phyloP scores from a whole-genome alignment of 2,329 filamentous ascomycete species.

The Dactylellina cionopaga region DNA sequence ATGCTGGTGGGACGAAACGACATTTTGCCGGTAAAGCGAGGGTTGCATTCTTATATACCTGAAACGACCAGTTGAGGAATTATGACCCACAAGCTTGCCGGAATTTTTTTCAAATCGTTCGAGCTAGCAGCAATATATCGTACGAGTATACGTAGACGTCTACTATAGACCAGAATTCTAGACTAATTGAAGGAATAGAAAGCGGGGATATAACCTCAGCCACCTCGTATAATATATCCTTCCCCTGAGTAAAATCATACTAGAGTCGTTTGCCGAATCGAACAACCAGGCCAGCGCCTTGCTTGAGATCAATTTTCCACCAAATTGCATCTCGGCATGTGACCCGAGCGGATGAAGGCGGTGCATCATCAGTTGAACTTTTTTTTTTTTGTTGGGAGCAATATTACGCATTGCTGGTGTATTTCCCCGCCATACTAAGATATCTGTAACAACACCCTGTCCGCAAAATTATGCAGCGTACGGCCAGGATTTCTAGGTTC shows the following conservation, averaged over 20 bases:
- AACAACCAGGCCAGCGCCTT: background rate
- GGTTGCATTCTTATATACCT: slow-evolving; percentile 50
- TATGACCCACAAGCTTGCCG: slow-evolving; percentile 16
- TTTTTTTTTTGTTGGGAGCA: slow-evolving; percentile 44
- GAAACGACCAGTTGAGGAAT: slow-evolving; percentile 31
- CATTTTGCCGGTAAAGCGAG: slow-evolving; percentile 48
- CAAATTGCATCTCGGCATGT: slow-evolving; percentile 26
- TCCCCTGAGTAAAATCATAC: slow-evolving; percentile 33
- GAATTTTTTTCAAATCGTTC: slow-evolving; percentile 11
- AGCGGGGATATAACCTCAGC: slow-evolving; percentile 32
- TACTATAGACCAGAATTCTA: slow-evolving; percentile 11
- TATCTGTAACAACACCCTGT: slow-evolving; percentile 46
- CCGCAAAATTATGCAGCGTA: slow-evolving; percentile 8
- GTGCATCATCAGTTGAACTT: slow-evolving; percentile 31
- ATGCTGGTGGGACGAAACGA: slow-evolving; percentile 43
- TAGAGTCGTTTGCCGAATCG: slow-evolving; percentile 13
- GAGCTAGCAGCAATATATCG: slow-evolving; percentile 14
- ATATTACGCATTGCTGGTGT: too few species aligned
- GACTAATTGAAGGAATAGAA: slow-evolving; percentile 25
- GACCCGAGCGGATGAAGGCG: slow-evolving; percentile 28
- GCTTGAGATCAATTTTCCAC: slow-evolving; percentile 1
- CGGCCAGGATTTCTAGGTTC: slow-evolving; percentile 31
- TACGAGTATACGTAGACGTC: slow-evolving; percentile 36
- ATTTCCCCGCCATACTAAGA: slow-evolving; percentile 38
- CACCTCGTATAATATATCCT: slow-evolving; percentile 43